Percentiles rank a stretch among this genome's conserved stretches.
These are phyloP conservation scores for Camellia lanceoleosa DNA, from an alignment of 148 eudicot genomes.

Conservation along the genomic window DNA sequence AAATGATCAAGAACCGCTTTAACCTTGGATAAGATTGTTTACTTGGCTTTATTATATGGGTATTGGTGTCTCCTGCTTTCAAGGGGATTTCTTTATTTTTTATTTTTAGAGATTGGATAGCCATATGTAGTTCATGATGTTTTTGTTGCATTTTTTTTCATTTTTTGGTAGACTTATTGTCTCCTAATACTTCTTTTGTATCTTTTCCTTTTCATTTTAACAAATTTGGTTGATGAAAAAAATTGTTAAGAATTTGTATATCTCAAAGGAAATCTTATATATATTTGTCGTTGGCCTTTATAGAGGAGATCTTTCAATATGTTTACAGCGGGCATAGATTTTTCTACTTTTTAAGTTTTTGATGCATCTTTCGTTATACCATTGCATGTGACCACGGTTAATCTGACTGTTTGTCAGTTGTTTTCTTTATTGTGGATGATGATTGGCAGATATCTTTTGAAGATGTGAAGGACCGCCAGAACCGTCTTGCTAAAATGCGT, in stretches of 20 bases:
- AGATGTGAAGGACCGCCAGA: conserved; percentile 77
- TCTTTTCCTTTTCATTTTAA: too few relatives aligned
- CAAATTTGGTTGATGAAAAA: neutral
- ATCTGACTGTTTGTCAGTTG: neutral
- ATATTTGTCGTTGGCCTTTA: neutral
- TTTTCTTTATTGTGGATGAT: conserved; percentile 12
- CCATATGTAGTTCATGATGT: too few relatives aligned
- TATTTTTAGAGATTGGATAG: too few relatives aligned
- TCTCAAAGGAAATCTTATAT: neutral
- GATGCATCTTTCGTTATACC: conserved; percentile 6
- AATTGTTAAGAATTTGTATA: neutral
- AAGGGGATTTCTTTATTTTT: too few relatives aligned
- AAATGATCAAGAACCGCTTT: too few relatives aligned
- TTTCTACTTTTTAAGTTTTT: neutral
- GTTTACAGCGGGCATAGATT: neutral
- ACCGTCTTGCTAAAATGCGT: conserved; percentile 87
- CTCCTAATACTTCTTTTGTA: too few relatives aligned
- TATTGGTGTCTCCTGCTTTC: too few relatives aligned
- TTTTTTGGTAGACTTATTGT: too few relatives aligned
- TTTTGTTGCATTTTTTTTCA: too few relatives aligned
- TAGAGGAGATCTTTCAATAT: neutral
- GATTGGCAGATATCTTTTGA: conserved; percentile 59
- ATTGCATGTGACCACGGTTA: neutral
- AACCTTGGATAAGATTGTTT: too few relatives aligned
- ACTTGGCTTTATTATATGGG: too few relatives aligned